Evolutionary conservation across 2,329 filamentous ascomycete species (phyloP).

Genomic region (Monosporascus sp.): DNA sequence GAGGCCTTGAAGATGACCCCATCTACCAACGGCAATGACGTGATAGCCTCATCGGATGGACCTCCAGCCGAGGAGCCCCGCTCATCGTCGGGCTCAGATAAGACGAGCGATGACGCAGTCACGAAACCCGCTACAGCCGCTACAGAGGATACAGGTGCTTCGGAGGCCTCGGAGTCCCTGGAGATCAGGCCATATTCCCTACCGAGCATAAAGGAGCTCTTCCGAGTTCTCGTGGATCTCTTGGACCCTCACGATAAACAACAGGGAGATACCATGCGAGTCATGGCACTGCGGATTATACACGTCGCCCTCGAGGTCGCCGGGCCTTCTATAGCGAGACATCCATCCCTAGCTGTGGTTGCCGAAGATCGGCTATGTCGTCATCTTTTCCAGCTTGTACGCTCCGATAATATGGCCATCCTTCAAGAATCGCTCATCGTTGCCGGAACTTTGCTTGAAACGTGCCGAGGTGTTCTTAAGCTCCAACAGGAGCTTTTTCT

Average conservation of each 20-base stretch:
- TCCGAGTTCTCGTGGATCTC: constrained; percentile 88
- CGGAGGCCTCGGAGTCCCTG: constrained; percentile 27
- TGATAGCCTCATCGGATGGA: constrained; percentile 48
- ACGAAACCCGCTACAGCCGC: constrained; percentile 17
- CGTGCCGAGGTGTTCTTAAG: constrained; percentile 85
- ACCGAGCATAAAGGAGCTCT: constrained; percentile 89
- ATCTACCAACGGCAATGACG: constrained; percentile 59
- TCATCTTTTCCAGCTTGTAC: constrained; percentile 90
- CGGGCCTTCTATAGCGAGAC: constrained; percentile 87
- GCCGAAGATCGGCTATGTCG: constrained; percentile 92
- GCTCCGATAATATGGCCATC: constrained; percentile 94
- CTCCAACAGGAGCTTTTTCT: constrained; percentile 94
- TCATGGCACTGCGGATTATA: constrained; percentile 95
- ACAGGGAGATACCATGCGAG: constrained; percentile 89
- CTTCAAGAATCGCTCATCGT: constrained; percentile 90
- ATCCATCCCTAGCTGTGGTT: constrained; percentile 79
- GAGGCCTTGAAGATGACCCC: constrained; percentile 82
- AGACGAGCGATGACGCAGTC: constrained; percentile 22
- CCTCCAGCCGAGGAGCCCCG: constrained; percentile 30
- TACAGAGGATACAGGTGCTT: constrained; percentile 9
- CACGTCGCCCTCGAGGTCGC: constrained; percentile 96
- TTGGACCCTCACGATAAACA: constrained; percentile 89
- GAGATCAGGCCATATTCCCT: constrained; percentile 85
- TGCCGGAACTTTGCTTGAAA: constrained; percentile 82
- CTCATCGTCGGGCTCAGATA: constrained; percentile 39